phyloP scores from a whole-genome alignment of 2,329 filamentous ascomycete species.

The Aspergillus bombycis region DNA sequence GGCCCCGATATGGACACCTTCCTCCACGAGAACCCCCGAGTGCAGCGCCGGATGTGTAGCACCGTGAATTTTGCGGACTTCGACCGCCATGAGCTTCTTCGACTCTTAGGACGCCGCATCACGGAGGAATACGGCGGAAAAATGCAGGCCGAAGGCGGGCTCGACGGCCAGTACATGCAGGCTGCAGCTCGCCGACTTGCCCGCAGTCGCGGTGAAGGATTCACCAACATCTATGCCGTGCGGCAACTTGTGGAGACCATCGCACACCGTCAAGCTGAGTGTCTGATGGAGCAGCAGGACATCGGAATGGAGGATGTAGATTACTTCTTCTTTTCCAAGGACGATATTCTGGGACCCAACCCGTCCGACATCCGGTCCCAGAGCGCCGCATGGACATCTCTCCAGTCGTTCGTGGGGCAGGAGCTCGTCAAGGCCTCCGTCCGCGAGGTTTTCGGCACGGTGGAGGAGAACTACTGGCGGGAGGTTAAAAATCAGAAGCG shows the following conservation, averaged over 20 bases:
- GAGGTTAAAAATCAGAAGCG: conserved; percentile 24
- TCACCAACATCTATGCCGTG: conserved; percentile 21
- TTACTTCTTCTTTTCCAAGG: conserved; percentile 24
- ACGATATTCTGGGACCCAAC: conserved; percentile 22
- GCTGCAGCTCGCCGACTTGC: conserved; percentile 23
- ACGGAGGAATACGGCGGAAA: conserved; percentile 18
- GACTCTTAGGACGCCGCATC: conserved; percentile 18
- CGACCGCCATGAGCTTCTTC: conserved; percentile 17
- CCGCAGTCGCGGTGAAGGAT: conserved; percentile 19
- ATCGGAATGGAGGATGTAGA: conserved; percentile 22
- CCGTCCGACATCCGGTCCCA: conserved; percentile 16
- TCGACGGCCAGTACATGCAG: conserved; percentile 24
- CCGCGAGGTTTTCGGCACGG: conserved; percentile 17
- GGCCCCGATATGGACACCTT: conserved; percentile 15
- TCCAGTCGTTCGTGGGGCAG: conserved; percentile 24
- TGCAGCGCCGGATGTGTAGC: conserved; percentile 22
- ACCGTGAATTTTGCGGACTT: conserved; percentile 23
- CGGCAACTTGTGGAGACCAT: conserved; percentile 20
- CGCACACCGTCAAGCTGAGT: conserved; percentile 21
- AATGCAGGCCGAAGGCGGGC: conserved; percentile 26
- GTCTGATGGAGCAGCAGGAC: conserved; percentile 18
- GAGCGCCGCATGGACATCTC: conserved; percentile 20
- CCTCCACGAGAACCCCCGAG: conserved; percentile 15
- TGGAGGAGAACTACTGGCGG: conserved; percentile 24
- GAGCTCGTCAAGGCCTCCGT: conserved; percentile 21